These are phyloP conservation scores for Mucor racemosus DNA, from an alignment of 371 early-diverging fungal genomes.

Conservation along the genomic window DNA sequence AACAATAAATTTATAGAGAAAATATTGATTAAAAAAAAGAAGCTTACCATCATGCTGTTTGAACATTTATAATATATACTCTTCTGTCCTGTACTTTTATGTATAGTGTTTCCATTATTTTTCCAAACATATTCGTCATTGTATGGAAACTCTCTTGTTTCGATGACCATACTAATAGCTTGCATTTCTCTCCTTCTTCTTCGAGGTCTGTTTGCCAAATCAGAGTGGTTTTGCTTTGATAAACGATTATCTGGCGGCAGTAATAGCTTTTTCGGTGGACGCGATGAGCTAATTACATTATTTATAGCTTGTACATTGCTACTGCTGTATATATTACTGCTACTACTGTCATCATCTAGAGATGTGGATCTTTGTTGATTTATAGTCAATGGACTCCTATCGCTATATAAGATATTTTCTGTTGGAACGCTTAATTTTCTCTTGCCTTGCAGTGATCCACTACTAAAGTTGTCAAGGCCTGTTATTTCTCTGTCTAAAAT, in stretches of 20 bases:
- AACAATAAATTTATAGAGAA: too few relatives aligned
- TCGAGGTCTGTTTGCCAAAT: slow-evolving; percentile 27
- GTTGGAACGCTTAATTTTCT: neutral
- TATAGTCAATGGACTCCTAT: neutral
- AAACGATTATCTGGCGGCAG: neutral
- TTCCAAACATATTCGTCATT: slow-evolving; percentile 55
- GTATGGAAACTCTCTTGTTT: slow-evolving; percentile 51
- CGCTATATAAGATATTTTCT: neutral
- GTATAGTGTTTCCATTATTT: slow-evolving; percentile 61
- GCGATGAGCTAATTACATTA: neutral
- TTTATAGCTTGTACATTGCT: too few relatives aligned
- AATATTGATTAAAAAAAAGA: too few relatives aligned
- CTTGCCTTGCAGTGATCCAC: neutral
- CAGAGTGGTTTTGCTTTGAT: neutral
- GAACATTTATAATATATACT: slow-evolving; percentile 58
- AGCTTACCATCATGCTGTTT: slow-evolving; percentile 30
- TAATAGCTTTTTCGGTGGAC: neutral
- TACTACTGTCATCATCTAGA: neutral
- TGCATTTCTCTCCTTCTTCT: slow-evolving; percentile 59
- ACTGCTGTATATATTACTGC: neutral
- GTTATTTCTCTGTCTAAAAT: too few relatives aligned
- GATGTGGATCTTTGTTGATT: neutral
- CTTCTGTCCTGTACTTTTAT: slow-evolving; percentile 54
- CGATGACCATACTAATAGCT: slow-evolving; percentile 55
- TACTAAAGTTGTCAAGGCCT: neutral